phyloP scores from a whole-genome alignment of 2,329 filamentous ascomycete species.

The Orbilia javanica region DNA sequence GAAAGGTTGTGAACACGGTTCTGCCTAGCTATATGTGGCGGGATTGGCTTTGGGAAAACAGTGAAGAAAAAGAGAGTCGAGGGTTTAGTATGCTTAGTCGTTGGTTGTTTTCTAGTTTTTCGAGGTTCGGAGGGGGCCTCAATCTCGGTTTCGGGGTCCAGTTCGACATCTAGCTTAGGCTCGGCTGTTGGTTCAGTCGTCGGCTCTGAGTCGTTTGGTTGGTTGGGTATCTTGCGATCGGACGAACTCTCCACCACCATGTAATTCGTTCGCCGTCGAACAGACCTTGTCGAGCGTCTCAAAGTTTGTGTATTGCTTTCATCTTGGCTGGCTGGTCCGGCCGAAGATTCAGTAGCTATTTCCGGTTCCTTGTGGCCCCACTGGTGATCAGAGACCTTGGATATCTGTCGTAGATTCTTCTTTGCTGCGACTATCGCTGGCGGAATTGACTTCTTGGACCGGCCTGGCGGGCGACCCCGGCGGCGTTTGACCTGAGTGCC shows the following conservation, averaged over 20 bases:
- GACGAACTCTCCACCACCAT: neutral
- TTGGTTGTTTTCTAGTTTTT: slow-evolving; percentile 27
- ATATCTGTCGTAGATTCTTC: slow-evolving; percentile 22
- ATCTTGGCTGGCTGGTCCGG: neutral
- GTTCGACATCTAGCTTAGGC: neutral
- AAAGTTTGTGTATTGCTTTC: neutral
- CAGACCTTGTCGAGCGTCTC: slow-evolving; percentile 4
- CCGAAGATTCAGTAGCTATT: neutral
- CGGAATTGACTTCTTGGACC: neutral
- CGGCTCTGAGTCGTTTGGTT: neutral
- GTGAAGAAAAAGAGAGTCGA: slow-evolving; percentile 48
- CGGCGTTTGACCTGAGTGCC: slow-evolving; percentile 1
- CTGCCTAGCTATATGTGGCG: neutral
- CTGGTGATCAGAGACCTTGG: slow-evolving; percentile 44
- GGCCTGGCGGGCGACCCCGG: slow-evolving; percentile 17
- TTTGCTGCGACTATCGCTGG: slow-evolving; percentile 38
- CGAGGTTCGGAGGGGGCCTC: slow-evolving; percentile 5
- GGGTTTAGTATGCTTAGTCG: neutral
- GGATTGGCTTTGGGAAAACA: slow-evolving; percentile 28
- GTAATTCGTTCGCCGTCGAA: neutral
- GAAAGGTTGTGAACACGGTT: neutral
- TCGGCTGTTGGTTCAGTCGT: neutral
- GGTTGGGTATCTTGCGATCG: neutral
- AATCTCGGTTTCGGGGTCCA: neutral
- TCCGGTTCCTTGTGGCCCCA: slow-evolving; percentile 26